Evolutionary conservation across 805 yeast genomes (phyloP).

Genomic region (Saccharomycopsis amapae): DNA sequence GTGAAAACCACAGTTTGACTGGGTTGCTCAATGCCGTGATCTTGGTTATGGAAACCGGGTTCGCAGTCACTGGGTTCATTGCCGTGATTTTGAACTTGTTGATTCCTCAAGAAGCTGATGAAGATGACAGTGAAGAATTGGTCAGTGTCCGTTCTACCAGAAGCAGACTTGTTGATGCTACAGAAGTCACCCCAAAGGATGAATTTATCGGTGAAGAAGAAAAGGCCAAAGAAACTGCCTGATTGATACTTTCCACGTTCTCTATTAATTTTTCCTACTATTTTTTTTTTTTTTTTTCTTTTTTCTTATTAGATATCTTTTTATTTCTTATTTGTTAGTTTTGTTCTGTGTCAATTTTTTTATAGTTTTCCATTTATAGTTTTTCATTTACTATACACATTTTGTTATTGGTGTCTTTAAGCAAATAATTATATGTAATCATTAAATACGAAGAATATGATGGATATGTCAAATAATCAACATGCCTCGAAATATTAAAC

Average conservation of each 20-base stretch:
- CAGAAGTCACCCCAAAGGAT: slow-evolving; percentile 12
- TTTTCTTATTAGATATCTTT: not conserved
- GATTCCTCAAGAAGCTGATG: slow-evolving; percentile 54
- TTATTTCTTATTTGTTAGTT: not conserved
- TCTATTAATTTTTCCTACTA: not conserved
- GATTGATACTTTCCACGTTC: not conserved
- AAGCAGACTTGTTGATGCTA: slow-evolving; percentile 19
- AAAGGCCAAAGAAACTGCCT: slow-evolving; percentile 1
- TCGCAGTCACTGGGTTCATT: slow-evolving; percentile 60
- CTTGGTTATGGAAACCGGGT: slow-evolving; percentile 66
- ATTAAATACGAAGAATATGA: not conserved
- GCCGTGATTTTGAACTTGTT: slow-evolving; percentile 54
- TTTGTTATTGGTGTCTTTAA: not conserved
- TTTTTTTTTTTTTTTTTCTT: not conserved
- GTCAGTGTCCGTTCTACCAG: slow-evolving; percentile 19
- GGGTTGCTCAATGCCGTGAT: slow-evolving; percentile 66
- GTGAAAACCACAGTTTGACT: slow-evolving; percentile 45
- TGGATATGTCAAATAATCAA: too few species aligned
- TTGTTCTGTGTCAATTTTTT: not conserved
- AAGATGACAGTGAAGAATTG: slow-evolving; percentile 27
- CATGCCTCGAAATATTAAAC: too few species aligned
- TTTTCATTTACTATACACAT: not conserved
- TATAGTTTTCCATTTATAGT: not conserved
- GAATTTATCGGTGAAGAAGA: slow-evolving; percentile 6
- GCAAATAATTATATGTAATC: too few species aligned